Evolutionary conservation across 1,284 basidiomycete species (phyloP), one percentile per base, ranked within the genome.

Genomic region (Microbotryum violaceum): DNA sequence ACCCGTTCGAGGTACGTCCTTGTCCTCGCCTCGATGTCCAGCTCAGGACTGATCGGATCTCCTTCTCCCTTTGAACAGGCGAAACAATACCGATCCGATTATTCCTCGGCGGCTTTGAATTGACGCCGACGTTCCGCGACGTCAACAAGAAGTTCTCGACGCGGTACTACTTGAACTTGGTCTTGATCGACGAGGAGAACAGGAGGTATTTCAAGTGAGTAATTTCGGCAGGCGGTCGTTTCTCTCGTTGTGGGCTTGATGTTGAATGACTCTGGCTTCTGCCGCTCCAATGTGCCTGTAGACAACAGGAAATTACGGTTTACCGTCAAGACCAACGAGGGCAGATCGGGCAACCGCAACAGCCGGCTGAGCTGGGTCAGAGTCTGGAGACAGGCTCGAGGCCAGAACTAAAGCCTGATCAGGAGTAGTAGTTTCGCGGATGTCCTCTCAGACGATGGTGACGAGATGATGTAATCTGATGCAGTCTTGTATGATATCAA

Each of bases 111-210:
- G 96, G 96, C 2, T 98, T 98, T 74, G 94, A 98, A 76, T 80
- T 98, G 54, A 98, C 94, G 3, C 96, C 96, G 1, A 98, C 94
- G 12, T 98, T 97, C 83, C 83, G 94, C 25, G 94, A 98, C 71
- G 91, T 98, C 70, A 98, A 97, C 82, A 98, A 98, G 82, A 97
- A 94, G 79, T 98, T 98, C 78, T 91, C 87, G 74, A 90, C 89
- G 45, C 81, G 94, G 60, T 98, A 97, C 77, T 98, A 97, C 75
- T 83, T 96, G 69, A 98, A 97, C 74, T 80, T 98, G 45, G 96
- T 98, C 3, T 82, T 70, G 25, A 92, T 97, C 65, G 94, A 98
- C 74, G 93, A 97, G 76, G 94, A 97, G 81, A 97, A 97, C 76
- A 80, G 91, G 70, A 80, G 91, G 67, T 94, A 94, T 76, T 94